Evolutionary conservation across 495 filamentous ascomycete species (phyloP), one percentile per base, ranked within the genome.

Genomic region (Cairneyella variabilis): DNA sequence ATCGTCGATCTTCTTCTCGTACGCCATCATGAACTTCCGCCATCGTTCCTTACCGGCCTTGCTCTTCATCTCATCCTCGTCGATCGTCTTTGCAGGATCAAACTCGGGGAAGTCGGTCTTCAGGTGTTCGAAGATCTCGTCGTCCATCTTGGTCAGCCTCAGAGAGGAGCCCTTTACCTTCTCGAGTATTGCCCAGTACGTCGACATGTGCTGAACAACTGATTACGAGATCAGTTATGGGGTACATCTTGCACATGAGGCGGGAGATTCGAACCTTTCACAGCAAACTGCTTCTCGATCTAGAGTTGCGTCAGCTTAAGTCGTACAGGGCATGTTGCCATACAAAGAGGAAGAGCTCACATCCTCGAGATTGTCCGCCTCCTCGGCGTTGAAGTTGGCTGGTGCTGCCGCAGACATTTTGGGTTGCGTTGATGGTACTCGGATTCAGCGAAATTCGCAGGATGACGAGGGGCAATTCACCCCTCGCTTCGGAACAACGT

Each of bases 221-320:
- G 16, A n/a, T 22, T 20, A 49, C 12, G 53, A 53, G 48, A 53
- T 63, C 43, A 64, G 51, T 45, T 32, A 42, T 44, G 39, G 52
- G 38, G 20, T 52, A 48, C 17, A n/a, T n/a, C n/a, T 16, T 43
- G 20, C 6, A 32, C n/a, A 32, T 6, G 26, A 49, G 43, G 21
- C n/a, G n/a, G 8, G n/a, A 25, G 20, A 34, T 14, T 36, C 12
- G 36, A 18, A 89, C 89, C 88, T 78, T 97, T 97, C 61, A 99
- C 93, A 28, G 95, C 93, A 63, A 99, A 99, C 71, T 97, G 95
- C 78, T 96, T 97, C 80, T 99, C 93, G 66, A 98, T 96, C 90
- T 98, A 54, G 45, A 8, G n/a, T 27, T 27, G 18, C 28, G 48
- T 63, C 48, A 51, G 28, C 41, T 12, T 45, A 32, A 22, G 42